phyloP scores from a whole-genome alignment of 768 basidiomycete genomes.

The Lactifluus echinatus region DNA sequence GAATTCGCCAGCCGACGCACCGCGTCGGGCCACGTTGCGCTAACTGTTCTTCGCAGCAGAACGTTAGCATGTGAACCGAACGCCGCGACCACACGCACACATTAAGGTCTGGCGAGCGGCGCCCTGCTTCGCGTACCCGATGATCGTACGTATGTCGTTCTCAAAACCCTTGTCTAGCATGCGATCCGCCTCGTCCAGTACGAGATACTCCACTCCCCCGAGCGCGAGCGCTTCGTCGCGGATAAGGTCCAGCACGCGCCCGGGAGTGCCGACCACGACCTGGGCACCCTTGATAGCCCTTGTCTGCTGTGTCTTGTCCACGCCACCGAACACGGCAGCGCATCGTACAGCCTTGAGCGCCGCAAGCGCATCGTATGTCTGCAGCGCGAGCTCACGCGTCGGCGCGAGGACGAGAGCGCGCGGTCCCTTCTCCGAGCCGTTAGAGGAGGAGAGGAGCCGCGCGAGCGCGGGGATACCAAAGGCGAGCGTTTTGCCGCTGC shows the following conservation, averaged over 20 bases:
- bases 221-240: constrained; percentile 81
- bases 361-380: constrained; percentile 81
- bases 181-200: constrained; percentile 94
- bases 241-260: constrained; percentile 86
- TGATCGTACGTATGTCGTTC: constrained; percentile 91
- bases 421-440: constrained; percentile 26
- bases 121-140: constrained; percentile 59
- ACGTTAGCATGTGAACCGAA: neutral
- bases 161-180: constrained; percentile 99
- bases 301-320: constrained; percentile 78
- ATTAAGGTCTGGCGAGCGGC: constrained; percentile 84
- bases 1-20: constrained; percentile 83
- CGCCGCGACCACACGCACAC: constrained; percentile 47
- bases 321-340: constrained; percentile 93
- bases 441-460: constrained; percentile 41
- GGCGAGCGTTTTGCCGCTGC: constrained; percentile 93
- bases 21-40: constrained; percentile 96
- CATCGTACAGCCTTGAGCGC: constrained; percentile 68
- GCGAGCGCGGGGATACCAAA: constrained; percentile 89
- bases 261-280: constrained; percentile 93
- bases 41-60: constrained; percentile 44
- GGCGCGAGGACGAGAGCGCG: constrained; percentile 78
- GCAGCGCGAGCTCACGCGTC: constrained; percentile 92
- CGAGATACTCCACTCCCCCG: constrained; percentile 83
- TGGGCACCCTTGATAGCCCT: constrained; percentile 54